phyloP scores from a whole-genome alignment of 441 rosid genomes.

The Bocquillonia castaneifolia region DNA sequence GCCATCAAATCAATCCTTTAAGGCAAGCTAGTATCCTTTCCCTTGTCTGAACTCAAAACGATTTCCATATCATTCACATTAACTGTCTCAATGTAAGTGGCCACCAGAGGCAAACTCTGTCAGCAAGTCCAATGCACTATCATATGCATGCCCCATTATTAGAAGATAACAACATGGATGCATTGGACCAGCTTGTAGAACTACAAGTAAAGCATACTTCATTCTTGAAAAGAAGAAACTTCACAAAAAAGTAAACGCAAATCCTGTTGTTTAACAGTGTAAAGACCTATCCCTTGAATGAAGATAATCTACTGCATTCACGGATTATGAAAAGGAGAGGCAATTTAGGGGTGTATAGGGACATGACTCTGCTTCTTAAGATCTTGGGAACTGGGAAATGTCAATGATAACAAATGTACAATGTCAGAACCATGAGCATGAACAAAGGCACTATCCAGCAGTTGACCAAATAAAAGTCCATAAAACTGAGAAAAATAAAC shows the following conservation, averaged over 20 bases:
- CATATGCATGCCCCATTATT: not conserved
- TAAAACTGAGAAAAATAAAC: conserved; percentile 10
- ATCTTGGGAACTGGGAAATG: not conserved
- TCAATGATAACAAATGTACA: not conserved
- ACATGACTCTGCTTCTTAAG: not conserved
- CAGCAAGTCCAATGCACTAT: too few relatives aligned
- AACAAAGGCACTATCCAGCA: not conserved
- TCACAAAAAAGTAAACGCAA: not conserved
- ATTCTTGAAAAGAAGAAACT: not conserved
- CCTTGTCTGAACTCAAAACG: not conserved
- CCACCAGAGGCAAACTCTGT: not conserved
- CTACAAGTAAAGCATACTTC: not conserved
- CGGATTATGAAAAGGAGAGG: not conserved
- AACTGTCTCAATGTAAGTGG: not conserved
- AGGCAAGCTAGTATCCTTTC: not conserved
- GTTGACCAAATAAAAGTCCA: conserved; percentile 7
- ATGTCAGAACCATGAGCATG: not conserved
- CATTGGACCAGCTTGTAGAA: not conserved
- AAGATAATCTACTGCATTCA: not conserved
- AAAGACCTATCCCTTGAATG: too few relatives aligned
- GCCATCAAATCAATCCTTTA: not conserved
- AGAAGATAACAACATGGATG: not conserved
- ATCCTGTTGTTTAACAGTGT: not conserved
- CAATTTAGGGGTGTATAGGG: too few relatives aligned
- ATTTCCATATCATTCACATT: not conserved